Evolutionary conservation across 2,329 filamentous ascomycete genomes (phyloP).

Genomic region (Chrysoporthe puriensis): DNA sequence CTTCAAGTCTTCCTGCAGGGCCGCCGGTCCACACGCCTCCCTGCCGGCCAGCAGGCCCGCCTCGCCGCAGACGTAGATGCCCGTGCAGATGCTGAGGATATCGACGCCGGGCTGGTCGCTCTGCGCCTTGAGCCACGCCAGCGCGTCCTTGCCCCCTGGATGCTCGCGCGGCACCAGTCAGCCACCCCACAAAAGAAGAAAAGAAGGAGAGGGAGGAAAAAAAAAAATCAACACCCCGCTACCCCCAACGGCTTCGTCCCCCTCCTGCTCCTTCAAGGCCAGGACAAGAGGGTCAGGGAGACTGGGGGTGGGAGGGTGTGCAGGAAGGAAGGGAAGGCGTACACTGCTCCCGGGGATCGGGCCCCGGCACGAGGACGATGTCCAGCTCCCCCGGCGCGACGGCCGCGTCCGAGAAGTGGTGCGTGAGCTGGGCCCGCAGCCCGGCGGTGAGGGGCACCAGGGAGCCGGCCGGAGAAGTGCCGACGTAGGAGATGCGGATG

Average conservation of each 20-base stretch:
- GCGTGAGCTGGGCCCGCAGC: constrained; percentile 44
- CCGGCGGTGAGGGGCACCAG: constrained; percentile 47
- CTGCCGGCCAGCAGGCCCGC: constrained; percentile 53
- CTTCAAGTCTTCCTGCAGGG: constrained; percentile 45
- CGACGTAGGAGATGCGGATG: constrained; percentile 52
- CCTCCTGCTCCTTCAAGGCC: no score
- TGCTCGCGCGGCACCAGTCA: background rate
- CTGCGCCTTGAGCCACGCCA: constrained; percentile 51
- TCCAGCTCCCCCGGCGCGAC: constrained; percentile 56
- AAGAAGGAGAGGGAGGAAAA: background rate
- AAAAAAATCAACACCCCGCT: no score
- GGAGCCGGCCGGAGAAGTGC: constrained; percentile 39
- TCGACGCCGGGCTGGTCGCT: constrained; percentile 45
- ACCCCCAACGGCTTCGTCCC: background rate
- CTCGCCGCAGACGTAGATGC: constrained; percentile 50
- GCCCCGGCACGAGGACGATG: constrained; percentile 55
- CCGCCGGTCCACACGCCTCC: constrained; percentile 51
- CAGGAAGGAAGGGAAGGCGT: background rate
- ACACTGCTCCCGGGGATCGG: constrained; percentile 44
- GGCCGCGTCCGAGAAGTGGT: constrained; percentile 48
- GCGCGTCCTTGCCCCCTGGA: constrained; percentile 35
- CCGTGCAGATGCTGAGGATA: constrained; percentile 57
- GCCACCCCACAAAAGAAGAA: background rate
- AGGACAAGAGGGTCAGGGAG: background rate
- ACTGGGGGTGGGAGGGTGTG: no score